Evolutionary conservation across 2,329 filamentous ascomycete genomes (phyloP).

Genomic region (Cladosporium oxysporum): DNA sequence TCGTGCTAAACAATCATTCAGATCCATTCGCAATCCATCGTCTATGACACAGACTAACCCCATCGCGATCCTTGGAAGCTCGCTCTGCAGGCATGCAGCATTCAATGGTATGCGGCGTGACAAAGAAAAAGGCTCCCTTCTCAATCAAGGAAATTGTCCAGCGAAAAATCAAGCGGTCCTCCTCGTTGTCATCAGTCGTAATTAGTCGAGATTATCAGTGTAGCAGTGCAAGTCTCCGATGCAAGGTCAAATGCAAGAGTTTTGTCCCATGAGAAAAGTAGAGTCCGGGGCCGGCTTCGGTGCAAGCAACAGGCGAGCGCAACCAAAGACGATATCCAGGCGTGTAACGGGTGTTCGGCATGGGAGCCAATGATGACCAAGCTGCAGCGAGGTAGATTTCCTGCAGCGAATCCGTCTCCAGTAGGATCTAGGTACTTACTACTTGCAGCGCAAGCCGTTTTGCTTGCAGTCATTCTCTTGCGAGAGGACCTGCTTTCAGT

Average conservation of each 20-base stretch:
- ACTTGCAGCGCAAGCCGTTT: constrained; percentile 13
- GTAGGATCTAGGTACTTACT: constrained; percentile 14
- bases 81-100: not conserved
- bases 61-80: not conserved
- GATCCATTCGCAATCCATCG: not conserved
- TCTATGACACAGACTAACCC: constrained; percentile 1
- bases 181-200: constrained; percentile 5
- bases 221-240: not conserved
- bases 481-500: constrained; percentile 11
- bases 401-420: not conserved
- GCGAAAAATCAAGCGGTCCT: not conserved
- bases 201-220: constrained; percentile 1
- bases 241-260: not conserved
- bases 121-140: not conserved
- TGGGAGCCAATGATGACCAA: not conserved
- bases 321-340: not conserved
- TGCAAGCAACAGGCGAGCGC: not conserved
- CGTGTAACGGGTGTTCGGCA: not conserved
- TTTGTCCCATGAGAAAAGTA: not conserved
- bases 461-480: constrained; percentile 11
- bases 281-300: not conserved
- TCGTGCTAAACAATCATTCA: too few relatives aligned
- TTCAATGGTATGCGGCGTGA: not conserved
- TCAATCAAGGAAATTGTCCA: not conserved
- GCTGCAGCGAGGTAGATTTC: not conserved